Percentiles rank a stretch among this genome's conserved stretches.
These are phyloP conservation scores for Pistacia atlantica DNA, from an alignment of 345 rosid genomes.

Conservation along the genomic window DNA sequence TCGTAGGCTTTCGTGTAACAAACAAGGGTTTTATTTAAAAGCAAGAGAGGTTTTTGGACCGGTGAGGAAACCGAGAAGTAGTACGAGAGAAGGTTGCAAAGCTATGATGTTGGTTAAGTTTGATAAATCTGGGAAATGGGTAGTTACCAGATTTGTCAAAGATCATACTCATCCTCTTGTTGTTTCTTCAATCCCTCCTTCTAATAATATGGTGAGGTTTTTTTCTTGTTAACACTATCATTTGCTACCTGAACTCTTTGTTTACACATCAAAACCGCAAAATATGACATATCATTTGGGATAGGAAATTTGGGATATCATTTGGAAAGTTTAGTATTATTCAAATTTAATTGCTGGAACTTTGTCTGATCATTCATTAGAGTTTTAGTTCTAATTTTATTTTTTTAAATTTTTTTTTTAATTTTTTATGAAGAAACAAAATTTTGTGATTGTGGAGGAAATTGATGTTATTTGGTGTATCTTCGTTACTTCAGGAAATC, in stretches of 20 bases:
- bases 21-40: constrained; percentile 5
- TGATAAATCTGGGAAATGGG: constrained; percentile 15
- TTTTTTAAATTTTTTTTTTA: background rate
- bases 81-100: constrained; percentile 12
- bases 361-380: too few relatives aligned
- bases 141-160: constrained; percentile 11
- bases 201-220: background rate
- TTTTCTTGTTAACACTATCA: background rate
- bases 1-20: constrained; percentile 12
- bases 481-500: background rate
- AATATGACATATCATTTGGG: too few relatives aligned
- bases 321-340: too few relatives aligned
- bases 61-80: constrained; percentile 6
- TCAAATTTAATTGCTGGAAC: too few relatives aligned
- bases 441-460: background rate
- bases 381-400: too few relatives aligned
- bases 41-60: constrained; percentile 5
- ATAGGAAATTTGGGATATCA: too few relatives aligned
- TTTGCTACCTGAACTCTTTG: too few relatives aligned
- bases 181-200: background rate
- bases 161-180: constrained; percentile 12
- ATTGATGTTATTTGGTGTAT: background rate
- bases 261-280: too few relatives aligned
- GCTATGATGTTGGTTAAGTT: constrained; percentile 17
- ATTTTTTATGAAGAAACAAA: background rate